Percentiles rank a stretch among this genome's conserved stretches.
Evolutionary conservation across 2,329 filamentous ascomycete species (phyloP).

Genomic region (Furcasterigmium sp.): DNA sequence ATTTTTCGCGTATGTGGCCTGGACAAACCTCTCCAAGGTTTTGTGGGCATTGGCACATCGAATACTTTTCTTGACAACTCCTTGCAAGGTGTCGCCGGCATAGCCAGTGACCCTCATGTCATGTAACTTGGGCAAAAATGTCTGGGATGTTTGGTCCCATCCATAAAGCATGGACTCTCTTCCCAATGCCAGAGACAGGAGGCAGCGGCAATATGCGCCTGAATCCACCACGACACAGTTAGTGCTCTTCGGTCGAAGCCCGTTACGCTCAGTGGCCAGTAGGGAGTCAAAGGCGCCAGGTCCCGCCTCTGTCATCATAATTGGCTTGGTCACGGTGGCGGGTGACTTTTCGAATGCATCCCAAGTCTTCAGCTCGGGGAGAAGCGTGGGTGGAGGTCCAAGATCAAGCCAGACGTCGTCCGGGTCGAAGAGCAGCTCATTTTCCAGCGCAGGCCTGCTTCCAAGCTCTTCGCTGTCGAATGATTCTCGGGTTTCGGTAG

Average conservation of each 20-base stretch:
- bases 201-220: conserved; percentile 45
- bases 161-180: conserved; percentile 67
- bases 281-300: conserved; percentile 61
- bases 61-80: conserved; percentile 40
- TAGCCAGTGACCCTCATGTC: conserved; percentile 51
- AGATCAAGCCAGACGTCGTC: conserved; percentile 43
- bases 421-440: background rate
- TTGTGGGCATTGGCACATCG: conserved; percentile 42
- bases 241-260: conserved; percentile 28
- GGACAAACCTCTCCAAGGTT: conserved; percentile 40
- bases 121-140: conserved; percentile 45
- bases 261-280: conserved; percentile 35
- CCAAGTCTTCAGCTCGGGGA: conserved; percentile 59
- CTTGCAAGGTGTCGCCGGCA: conserved; percentile 41
- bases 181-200: conserved; percentile 64
- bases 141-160: conserved; percentile 46
- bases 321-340: conserved; percentile 31
- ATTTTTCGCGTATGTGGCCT: conserved; percentile 37
- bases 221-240: conserved; percentile 39
- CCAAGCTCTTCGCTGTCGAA: no score
- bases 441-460: no score
- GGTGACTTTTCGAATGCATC: conserved; percentile 52
- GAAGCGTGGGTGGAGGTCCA: conserved; percentile 21
- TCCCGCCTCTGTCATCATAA: conserved; percentile 66
- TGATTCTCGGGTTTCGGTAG: no score